These are phyloP conservation scores for Neodidymelliopsis sp. DNA, from an alignment of 2,329 filamentous ascomycete species.

Conservation along the genomic window DNA sequence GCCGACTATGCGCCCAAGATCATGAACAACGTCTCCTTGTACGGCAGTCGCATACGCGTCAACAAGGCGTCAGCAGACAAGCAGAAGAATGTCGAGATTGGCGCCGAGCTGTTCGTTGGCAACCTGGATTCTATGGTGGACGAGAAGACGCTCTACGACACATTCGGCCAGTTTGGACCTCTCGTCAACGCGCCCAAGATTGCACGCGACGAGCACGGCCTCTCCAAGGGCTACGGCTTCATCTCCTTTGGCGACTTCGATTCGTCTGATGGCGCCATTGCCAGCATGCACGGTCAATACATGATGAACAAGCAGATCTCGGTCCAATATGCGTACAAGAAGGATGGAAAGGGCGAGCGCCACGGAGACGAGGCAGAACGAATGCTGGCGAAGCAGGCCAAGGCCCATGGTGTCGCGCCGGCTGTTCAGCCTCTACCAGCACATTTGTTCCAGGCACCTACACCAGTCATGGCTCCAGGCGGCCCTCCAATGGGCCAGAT, in stretches of 20 bases:
- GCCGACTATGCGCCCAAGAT: conserved; percentile 96
- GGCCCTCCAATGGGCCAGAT: conserved; percentile 54
- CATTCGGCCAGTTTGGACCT: conserved; percentile 88
- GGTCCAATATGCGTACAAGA: conserved; percentile 99
- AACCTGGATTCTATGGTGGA: conserved; percentile 95
- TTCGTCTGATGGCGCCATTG: conserved; percentile 87
- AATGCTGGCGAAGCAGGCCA: conserved; percentile 88
- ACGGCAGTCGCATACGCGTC: conserved; percentile 92
- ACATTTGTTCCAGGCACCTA: conserved; percentile 66
- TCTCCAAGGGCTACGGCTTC: conserved; percentile 96
- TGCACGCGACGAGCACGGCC: conserved; percentile 84
- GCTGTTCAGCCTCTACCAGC: conserved; percentile 78
- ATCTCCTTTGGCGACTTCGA: conserved; percentile 94
- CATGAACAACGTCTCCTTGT: conserved; percentile 94
- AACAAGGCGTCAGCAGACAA: conserved; percentile 96
- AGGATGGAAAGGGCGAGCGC: conserved; percentile 95
- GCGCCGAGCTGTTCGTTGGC: conserved; percentile 95
- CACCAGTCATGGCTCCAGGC: conserved; percentile 25
- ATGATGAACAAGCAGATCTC: conserved; percentile 96
- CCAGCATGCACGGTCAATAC: conserved; percentile 95
- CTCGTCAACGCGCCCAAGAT: conserved; percentile 84
- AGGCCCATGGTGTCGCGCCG: conserved; percentile 90
- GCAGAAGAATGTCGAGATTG: conserved; percentile 90
- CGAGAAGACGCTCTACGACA: conserved; percentile 95
- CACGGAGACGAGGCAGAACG: conserved; percentile 95